Conservation (phyloP, 2,329 filamentous ascomycete species). For the Aspergillus chevalieri region DNA sequence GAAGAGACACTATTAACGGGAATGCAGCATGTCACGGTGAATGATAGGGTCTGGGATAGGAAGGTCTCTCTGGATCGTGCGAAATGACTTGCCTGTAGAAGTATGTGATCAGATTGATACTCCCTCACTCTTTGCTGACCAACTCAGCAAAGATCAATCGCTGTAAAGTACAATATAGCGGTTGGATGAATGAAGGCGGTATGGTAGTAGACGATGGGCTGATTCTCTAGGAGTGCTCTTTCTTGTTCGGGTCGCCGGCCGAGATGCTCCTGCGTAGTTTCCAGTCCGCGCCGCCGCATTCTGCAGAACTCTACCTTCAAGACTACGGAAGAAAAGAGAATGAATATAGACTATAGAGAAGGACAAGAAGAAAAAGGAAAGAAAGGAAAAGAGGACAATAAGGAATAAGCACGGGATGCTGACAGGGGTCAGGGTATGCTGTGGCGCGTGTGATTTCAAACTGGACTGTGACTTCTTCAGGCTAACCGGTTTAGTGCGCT, state of each 20-base stretch:
- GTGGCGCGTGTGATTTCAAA: neutral
- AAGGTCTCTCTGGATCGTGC: neutral
- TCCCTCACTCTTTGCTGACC: neutral
- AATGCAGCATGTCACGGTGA: neutral
- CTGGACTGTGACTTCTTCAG: neutral
- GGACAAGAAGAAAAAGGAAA: neutral
- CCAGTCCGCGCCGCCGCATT: slow-evolving; percentile 6
- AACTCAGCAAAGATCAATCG: neutral
- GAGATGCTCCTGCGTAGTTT: slow-evolving; percentile 7
- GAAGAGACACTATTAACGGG: neutral
- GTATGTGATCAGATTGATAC: neutral
- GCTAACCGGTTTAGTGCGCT: neutral
- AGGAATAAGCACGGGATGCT: neutral
- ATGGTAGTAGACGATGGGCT: neutral
- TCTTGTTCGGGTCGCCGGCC: neutral
- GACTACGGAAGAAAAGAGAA: neutral
- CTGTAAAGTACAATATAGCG: neutral
- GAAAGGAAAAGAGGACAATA: neutral
- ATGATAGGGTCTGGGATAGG: neutral
- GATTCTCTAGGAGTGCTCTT: neutral
- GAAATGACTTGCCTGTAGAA: neutral
- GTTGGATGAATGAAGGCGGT: neutral
- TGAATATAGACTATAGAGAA: neutral
- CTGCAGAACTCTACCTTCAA: slow-evolving; percentile 1
- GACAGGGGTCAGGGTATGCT: neutral